A percentile compares a stretch with the other conserved stretches of the same genome.
Evolutionary conservation across 768 basidiomycete genomes (phyloP).

Genomic region (Leccinum sublutescens): DNA sequence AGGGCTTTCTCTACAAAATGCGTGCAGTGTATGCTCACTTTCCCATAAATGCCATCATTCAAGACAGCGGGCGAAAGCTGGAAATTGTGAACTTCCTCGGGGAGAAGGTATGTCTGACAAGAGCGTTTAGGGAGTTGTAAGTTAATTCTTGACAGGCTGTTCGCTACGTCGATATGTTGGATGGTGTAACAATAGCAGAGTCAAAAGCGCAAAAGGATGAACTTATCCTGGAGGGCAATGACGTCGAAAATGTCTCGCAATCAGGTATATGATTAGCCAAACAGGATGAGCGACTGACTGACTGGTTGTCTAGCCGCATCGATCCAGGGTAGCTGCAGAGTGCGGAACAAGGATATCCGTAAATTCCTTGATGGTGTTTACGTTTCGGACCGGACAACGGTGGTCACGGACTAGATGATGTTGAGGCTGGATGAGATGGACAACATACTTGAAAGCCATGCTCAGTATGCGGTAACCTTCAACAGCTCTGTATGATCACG

Average conservation of each 20-base stretch:
- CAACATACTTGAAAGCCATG: conserved; percentile 18
- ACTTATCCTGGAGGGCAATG: conserved; percentile 90
- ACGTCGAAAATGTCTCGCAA: conserved; percentile 96
- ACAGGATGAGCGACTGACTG: not conserved
- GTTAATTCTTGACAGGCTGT: conserved; percentile 57
- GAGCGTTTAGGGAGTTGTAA: not conserved
- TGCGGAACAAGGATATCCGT: conserved; percentile 99
- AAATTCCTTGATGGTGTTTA: conserved; percentile 97
- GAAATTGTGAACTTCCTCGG: conserved; percentile 97
- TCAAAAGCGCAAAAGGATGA: conserved; percentile 95
- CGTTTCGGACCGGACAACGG: conserved; percentile 77
- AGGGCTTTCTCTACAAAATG: conserved; percentile 99
- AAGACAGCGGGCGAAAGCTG: conserved; percentile 63
- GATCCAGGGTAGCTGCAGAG: conserved; percentile 94
- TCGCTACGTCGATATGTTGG: conserved; percentile 89
- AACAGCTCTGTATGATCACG: conserved; percentile 28
- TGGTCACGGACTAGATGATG: conserved; percentile 41
- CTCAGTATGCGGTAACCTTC: conserved; percentile 21
- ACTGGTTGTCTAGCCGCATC: conserved; percentile 65
- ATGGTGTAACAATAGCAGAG: conserved; percentile 80
- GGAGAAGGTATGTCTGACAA: conserved; percentile 66
- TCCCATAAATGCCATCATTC: conserved; percentile 98
- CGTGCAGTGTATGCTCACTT: conserved; percentile 99
- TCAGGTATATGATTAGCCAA: conserved; percentile 55
- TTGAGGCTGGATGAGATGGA: conserved; percentile 10